A percentile compares a stretch with the other conserved stretches of the same genome.
Conservation (phyloP, 2,329 filamentous ascomycete genomes). For the Hypoxylon sp. region DNA sequence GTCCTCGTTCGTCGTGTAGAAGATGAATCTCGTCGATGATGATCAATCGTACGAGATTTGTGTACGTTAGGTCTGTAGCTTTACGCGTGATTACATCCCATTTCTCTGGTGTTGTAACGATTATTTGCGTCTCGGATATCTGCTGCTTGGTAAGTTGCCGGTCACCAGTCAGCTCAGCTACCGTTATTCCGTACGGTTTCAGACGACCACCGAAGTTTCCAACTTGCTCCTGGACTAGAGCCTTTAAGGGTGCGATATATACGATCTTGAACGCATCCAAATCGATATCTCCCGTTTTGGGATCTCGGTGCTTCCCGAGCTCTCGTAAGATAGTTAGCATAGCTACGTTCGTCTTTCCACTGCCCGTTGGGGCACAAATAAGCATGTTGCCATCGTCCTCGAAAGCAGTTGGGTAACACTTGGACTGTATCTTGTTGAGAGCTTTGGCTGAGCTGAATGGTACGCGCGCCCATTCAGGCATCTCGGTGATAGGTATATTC, state of each 20-base stretch:
- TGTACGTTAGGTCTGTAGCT: conserved; percentile 96
- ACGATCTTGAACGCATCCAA: conserved; percentile 98
- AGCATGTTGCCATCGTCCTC: conserved; percentile 97
- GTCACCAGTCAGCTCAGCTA: conserved; percentile 96
- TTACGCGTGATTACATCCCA: conserved; percentile 99
- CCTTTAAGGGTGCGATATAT: conserved; percentile 96
- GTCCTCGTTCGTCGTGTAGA: conserved; percentile 95
- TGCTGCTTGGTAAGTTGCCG: conserved; percentile 98
- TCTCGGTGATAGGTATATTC: conserved; percentile 84
- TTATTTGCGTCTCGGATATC: conserved; percentile 96
- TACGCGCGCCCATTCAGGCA: conserved; percentile 90
- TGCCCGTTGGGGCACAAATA: conserved; percentile 95
- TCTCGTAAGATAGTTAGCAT: conserved; percentile 97
- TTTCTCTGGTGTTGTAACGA: conserved; percentile 98
- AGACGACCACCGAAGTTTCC: conserved; percentile 95
- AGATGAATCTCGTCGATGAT: conserved; percentile 99
- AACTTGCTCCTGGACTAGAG: conserved; percentile 96
- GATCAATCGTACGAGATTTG: conserved; percentile 92
- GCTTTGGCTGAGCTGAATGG: conserved; percentile 89
- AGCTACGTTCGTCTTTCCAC: conserved; percentile 97
- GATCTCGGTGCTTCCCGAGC: conserved; percentile 93
- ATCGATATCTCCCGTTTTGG: conserved; percentile 91
- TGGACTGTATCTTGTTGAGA: conserved; percentile 95
- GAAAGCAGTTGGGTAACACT: conserved; percentile 91
- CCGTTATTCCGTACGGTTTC: conserved; percentile 89